Conservation (phyloP, 257 asterid genomes). For the Nicotiana knightiana region DNA sequence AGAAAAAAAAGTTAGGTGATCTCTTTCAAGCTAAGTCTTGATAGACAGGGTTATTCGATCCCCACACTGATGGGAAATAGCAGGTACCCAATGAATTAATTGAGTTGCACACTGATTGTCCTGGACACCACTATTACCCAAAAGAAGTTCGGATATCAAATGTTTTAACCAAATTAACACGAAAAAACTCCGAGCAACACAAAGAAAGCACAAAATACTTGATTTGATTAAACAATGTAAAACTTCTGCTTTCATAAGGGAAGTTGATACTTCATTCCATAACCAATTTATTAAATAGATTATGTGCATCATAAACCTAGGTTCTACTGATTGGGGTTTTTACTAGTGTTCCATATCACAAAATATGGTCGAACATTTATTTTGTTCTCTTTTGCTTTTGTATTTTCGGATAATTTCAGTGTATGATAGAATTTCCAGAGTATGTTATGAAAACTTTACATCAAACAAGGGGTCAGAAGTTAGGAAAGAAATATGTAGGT, state of each 20-base stretch:
- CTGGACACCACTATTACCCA: not conserved
- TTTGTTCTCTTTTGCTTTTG: not conserved
- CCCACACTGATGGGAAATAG: too few relatives aligned
- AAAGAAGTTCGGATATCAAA: not conserved
- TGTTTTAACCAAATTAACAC: not conserved
- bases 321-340: not conserved
- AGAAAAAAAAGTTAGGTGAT: not conserved
- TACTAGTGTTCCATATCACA: not conserved
- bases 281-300: not conserved
- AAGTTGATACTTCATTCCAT: not conserved
- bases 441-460: not conserved
- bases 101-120: not conserved
- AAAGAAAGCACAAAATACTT: not conserved
- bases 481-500: not conserved
- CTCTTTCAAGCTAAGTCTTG: not conserved
- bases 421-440: not conserved
- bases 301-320: not conserved
- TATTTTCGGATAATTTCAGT: not conserved
- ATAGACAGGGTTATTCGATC: too few relatives aligned
- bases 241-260: not conserved
- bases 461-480: not conserved
- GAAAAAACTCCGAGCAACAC: not conserved
- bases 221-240: not conserved
- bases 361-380: not conserved
- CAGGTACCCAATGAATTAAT: too few relatives aligned